Evolutionary conservation across 2,329 filamentous ascomycete species (phyloP), one percentile per base, ranked within the genome.

Genomic region (Albophoma yamanashiensis): DNA sequence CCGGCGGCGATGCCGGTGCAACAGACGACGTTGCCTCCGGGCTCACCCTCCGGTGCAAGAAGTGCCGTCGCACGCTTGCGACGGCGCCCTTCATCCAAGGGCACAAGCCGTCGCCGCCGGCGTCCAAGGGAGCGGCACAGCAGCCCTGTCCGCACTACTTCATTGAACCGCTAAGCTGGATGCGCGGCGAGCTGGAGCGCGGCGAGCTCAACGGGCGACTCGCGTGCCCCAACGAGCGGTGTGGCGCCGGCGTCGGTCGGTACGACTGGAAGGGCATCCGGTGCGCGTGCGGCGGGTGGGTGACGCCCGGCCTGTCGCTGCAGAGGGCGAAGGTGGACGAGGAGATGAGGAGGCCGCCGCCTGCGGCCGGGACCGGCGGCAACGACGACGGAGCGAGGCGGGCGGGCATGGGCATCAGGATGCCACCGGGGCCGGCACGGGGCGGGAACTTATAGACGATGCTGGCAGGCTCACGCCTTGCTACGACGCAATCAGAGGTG

Each of bases 201-300:
- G 92, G 90, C 36, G 84, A 87, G 62, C 80, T 97, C 31, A 90
- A 92, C 62, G 94, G 94, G 31, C 86, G 93, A 12, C 79, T 99
- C 39, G 83, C 86, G 61, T 99, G 94, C 69, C 93, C 94, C 12
- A 89, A 87, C 66, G 61, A 71, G 11, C 89, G 88, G 68, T 99
- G 94, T 73, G 85, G 83, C 55, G 86, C 89, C 47, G 91, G 91
- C 58, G 85, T 97, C 56, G 94, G 94, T 45, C 89, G 94, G 67
- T 99, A 97, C 70, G 89, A 93, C 58, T 99, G 94, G 94, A 91
- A 95, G 72, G 94, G 94, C 17, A 88, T 97, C 81, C 87, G 86
- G 71, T 99, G 94, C 76, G 94, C 86, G 70, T 99, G 94, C 73
- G 86, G 88, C 43, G 85, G 88, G 63, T 97, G 94, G 93, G 82